phyloP scores from a whole-genome alignment of 225 moss, liverwort and hornwort species.

The Asterella californica region DNA sequence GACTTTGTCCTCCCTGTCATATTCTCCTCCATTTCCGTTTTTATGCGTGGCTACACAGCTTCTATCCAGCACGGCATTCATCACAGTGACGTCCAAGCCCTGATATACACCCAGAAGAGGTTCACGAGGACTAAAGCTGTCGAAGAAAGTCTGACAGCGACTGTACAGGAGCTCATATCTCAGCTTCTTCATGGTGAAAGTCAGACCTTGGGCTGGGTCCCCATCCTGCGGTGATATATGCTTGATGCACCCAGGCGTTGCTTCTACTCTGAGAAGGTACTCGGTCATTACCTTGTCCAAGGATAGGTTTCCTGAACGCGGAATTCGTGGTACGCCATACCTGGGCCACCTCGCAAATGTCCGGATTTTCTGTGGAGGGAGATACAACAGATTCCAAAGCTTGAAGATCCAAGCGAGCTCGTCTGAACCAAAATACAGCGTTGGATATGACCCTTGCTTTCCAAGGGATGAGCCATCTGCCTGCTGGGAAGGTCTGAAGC shows the following conservation, averaged over 20 bases:
- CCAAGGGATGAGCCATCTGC: conserved; percentile 53
- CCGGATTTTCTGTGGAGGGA: conserved; percentile 88
- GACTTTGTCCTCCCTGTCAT: conserved; percentile 86
- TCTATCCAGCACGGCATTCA: conserved; percentile 65
- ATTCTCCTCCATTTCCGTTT: conserved; percentile 55
- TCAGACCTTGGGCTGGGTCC: conserved; percentile 90
- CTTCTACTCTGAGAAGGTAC: conserved; percentile 86
- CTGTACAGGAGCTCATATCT: conserved; percentile 96
- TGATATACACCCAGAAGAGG: conserved; percentile 88
- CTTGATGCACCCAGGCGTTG: conserved; percentile 84
- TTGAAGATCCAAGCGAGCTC: conserved; percentile 89
- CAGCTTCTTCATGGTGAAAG: conserved; percentile 84
- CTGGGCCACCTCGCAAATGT: conserved; percentile 83
- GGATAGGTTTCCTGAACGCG: conserved; percentile 94
- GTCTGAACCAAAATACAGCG: conserved; percentile 71
- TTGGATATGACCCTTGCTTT: conserved; percentile 60
- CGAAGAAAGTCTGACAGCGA: conserved; percentile 76
- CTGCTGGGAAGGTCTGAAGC: conserved; percentile 48
- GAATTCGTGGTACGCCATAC: conserved; percentile 65
- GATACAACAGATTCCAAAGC: conserved; percentile 81
- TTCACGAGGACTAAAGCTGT: conserved; percentile 75
- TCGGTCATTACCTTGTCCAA: conserved; percentile 95
- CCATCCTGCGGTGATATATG: conserved; percentile 83
- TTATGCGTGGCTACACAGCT: conserved; percentile 37
- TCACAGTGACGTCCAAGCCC: conserved; percentile 84